A percentile compares a stretch with the other conserved stretches of the same genome.
Conservation (phyloP, 202 grass and related monocot species). For the Hordeum pubiflorum region DNA sequence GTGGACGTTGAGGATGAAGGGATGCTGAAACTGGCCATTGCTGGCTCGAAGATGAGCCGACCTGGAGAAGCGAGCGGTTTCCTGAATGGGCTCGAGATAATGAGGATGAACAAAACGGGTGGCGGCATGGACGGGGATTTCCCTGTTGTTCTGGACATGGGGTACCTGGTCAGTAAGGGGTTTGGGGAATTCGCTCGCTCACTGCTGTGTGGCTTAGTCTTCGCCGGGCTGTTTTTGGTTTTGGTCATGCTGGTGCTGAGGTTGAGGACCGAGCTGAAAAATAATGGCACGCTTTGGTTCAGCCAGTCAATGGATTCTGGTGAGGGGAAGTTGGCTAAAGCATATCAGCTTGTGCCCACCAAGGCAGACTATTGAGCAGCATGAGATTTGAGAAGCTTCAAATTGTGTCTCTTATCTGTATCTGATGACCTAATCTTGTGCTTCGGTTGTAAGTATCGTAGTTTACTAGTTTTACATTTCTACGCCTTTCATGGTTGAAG, state of each 20-base stretch:
- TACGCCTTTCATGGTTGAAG: constrained; percentile 13
- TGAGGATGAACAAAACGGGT: constrained; percentile 82
- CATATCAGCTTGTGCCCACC: constrained; percentile 63
- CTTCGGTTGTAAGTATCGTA: constrained; percentile 41
- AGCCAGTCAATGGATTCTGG: constrained; percentile 35
- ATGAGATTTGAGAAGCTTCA: constrained; percentile 19
- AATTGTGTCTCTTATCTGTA: not conserved
- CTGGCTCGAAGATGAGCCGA: constrained; percentile 36
- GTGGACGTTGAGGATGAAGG: constrained; percentile 42
- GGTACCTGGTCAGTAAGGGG: constrained; percentile 41
- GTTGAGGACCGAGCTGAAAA: constrained; percentile 50
- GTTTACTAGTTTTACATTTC: not conserved
- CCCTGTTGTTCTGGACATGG: constrained; percentile 37
- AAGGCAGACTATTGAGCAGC: constrained; percentile 47
- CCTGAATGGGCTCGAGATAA: constrained; percentile 85
- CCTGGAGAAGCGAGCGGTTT: constrained; percentile 51
- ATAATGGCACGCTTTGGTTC: constrained; percentile 33
- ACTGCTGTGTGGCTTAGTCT: constrained; percentile 61
- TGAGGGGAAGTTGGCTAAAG: constrained; percentile 46
- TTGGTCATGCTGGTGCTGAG: constrained; percentile 58
- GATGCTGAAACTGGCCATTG: constrained; percentile 52
- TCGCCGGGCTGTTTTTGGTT: constrained; percentile 43
- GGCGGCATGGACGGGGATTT: constrained; percentile 55
- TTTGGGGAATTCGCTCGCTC: constrained; percentile 63
- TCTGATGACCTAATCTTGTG: constrained; percentile 9